Evolutionary conservation across 352 stramenopile species (phyloP), one percentile per base, ranked within the genome.

Genomic region (Globisporangium radiosum): DNA sequence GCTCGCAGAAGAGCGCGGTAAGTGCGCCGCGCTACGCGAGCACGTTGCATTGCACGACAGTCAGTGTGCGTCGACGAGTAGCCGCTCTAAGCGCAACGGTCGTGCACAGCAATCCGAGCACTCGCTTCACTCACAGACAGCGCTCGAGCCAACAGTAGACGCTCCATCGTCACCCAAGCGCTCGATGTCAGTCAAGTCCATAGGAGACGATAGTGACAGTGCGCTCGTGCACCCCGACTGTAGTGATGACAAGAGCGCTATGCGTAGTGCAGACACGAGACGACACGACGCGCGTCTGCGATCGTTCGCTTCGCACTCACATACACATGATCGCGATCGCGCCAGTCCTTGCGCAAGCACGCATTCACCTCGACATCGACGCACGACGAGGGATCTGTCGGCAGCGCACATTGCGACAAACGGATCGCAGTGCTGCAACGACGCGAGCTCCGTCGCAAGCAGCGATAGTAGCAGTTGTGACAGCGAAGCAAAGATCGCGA

Each of bases 1-100:
- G 44, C 68, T 83, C 13, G 74, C 72, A 1, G 63, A 79, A 57
- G 74, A 79, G 49, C 74, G 74, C 14, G 74, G 74, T 19, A 71
- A 69, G 44, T 77, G 73, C 45, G 70, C 68, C 1, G 69, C 74
- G 15, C 50, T 83, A n/a, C 78, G 73, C 39, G 70, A 63, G 38
- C 65, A 79, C 19, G 42, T 81, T n/a, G 56, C 60, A 13, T 63
- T 56, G 15, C 72, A 76, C 52, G 42, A 19, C 47, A 42, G 25
- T 2, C 25, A 25, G 25, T 25, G 25, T 25, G 25, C 25, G 19
- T 36, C 19, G 48, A 4, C 13, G 5, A 53, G 51, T 11, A 9
- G 37, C 10, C n/a, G 10, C 4, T 47, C 9, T n/a, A 47, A n/a
- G n/a, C 48, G 7, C 19, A 50, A 19, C 19, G n/a, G 17, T 19